Evolutionary conservation across 352 stramenopile genomes (phyloP).

Genomic region (Phytopythium litorale): DNA sequence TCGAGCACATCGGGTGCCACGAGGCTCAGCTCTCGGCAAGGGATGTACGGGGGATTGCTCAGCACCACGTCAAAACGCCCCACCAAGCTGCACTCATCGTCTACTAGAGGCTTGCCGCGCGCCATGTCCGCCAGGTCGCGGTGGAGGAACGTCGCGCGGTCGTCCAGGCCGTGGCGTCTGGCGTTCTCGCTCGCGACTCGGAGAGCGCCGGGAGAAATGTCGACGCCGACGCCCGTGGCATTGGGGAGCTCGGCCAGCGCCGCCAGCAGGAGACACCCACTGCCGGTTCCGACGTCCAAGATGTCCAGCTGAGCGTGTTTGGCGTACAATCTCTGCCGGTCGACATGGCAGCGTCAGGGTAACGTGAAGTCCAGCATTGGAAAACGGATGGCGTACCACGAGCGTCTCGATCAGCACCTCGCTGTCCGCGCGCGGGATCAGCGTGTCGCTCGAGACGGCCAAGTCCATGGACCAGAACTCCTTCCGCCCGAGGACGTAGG

Average conservation of each 20-base stretch:
- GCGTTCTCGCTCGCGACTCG: constrained; percentile 53
- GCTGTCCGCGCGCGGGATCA: constrained; percentile 81
- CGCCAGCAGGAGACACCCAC: constrained; percentile 60
- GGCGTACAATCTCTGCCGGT: constrained; percentile 24
- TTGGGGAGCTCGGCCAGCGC: constrained; percentile 55
- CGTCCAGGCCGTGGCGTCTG: constrained; percentile 13
- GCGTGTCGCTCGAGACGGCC: constrained; percentile 43
- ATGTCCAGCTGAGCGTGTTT: constrained; percentile 33
- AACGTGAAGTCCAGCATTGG: neutral
- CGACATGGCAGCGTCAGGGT: constrained; percentile 12
- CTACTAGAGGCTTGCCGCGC: neutral
- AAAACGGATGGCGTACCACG: constrained; percentile 16
- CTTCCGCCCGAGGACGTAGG: constrained; percentile 60
- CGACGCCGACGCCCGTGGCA: constrained; percentile 52
- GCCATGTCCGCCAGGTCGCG: constrained; percentile 21
- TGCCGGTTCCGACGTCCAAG: constrained; percentile 70
- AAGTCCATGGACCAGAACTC: constrained; percentile 80
- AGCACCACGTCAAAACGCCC: constrained; percentile 64
- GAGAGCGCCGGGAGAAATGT: constrained; percentile 56
- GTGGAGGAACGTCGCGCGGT: constrained; percentile 22
- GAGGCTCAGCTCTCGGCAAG: constrained; percentile 42
- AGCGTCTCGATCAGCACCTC: constrained; percentile 78
- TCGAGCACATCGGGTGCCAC: constrained; percentile 53
- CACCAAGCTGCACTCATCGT: constrained; percentile 13
- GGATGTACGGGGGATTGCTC: constrained; percentile 77